Conservation (phyloP, 1,139 yeast genomes). For the Yamadazyma siamensis region DNA sequence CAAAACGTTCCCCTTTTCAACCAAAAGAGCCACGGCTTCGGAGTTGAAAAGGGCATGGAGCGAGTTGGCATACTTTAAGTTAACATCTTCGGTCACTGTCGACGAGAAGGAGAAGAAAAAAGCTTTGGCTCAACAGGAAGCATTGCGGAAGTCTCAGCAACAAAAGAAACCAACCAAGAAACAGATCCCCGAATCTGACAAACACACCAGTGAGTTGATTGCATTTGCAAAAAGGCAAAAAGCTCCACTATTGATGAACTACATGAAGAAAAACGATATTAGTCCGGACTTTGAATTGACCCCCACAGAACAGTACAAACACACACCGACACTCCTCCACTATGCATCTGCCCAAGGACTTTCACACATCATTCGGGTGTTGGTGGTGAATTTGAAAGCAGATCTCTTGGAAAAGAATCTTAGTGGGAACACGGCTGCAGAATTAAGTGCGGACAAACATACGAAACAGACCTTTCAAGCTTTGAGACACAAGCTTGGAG, state of each 20-base stretch:
- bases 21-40: conserved; percentile 78
- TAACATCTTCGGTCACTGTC: conserved; percentile 54
- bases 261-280: conserved; percentile 56
- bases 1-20: conserved; percentile 78
- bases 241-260: conserved; percentile 69
- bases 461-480: conserved; percentile 62
- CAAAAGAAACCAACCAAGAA: conserved; percentile 20
- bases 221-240: conserved; percentile 66
- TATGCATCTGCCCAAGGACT: conserved; percentile 71
- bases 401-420: conserved; percentile 60
- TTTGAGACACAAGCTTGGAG: conserved; percentile 67
- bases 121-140: conserved; percentile 22
- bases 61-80: conserved; percentile 59
- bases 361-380: conserved; percentile 61
- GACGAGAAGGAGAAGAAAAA: conserved; percentile 25
- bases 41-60: conserved; percentile 88
- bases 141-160: conserved; percentile 13
- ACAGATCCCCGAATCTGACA: conserved; percentile 32
- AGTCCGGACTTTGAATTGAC: conserved; percentile 45
- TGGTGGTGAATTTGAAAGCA: conserved; percentile 64
- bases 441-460: conserved; percentile 40
- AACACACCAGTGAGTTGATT: conserved; percentile 56
- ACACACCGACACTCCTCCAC: conserved; percentile 75
- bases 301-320: conserved; percentile 51
- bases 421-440: conserved; percentile 59